phyloP scores from a whole-genome alignment of 805 yeast species.

The Nadsonia fulvescens region DNA sequence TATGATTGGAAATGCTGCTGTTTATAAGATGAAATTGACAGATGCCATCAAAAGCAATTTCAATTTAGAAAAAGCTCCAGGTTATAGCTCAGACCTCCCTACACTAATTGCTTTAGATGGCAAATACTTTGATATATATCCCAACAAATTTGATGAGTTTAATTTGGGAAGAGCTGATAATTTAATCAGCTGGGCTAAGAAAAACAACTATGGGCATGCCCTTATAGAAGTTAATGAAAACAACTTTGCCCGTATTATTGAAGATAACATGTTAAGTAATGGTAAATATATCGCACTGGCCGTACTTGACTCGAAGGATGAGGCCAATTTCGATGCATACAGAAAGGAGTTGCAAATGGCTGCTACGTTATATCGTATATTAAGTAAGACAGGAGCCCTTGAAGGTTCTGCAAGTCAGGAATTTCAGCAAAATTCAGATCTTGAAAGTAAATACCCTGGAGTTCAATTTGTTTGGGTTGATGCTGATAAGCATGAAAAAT shows the following conservation, averaged over 20 bases:
- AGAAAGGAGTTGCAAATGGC: constrained; percentile 16
- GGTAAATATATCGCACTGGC: constrained; percentile 17
- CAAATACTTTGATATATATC: constrained; percentile 10
- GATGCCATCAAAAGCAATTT: constrained; percentile 14
- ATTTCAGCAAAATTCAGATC: constrained; percentile 3
- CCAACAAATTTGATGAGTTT: constrained; percentile 12
- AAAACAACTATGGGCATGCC: constrained; percentile 20
- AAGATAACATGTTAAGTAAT: constrained; percentile 14
- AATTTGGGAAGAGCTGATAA: constrained; percentile 17
- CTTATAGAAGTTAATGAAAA: too few species aligned
- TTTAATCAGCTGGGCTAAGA: constrained; percentile 16
- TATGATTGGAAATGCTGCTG: constrained; percentile 17
- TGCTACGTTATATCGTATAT: constrained; percentile 10
- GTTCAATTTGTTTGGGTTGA: constrained; percentile 6
- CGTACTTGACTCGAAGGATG: constrained; percentile 16
- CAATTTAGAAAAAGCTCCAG: constrained; percentile 13
- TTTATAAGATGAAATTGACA: constrained; percentile 15
- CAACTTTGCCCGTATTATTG: constrained; percentile 20
- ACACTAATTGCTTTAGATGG: constrained; percentile 16
- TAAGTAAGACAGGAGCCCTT: constrained; percentile 4
- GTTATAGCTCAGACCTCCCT: too few species aligned
- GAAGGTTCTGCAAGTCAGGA: constrained; percentile 4
- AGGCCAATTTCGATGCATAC: constrained; percentile 10
- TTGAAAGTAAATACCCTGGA: constrained; percentile 2
- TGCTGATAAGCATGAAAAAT: constrained; percentile 5